These are phyloP conservation scores for Verticillium nubilum DNA, from an alignment of 2,329 filamentous ascomycete species.

Conservation along the genomic window DNA sequence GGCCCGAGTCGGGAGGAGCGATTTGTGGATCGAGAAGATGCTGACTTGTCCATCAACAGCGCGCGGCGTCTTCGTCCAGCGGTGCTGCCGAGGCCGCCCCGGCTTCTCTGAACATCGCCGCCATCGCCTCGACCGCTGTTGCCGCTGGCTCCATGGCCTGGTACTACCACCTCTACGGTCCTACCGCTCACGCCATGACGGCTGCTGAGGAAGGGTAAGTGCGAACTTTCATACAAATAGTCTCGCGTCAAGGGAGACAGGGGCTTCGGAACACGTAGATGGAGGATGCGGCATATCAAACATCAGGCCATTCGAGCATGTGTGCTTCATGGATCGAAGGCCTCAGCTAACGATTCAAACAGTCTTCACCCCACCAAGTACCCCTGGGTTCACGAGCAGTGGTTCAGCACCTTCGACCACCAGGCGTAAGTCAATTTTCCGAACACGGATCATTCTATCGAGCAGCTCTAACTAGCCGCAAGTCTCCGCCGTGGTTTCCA, in stretches of 20 bases:
- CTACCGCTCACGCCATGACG: slow-evolving; percentile 81
- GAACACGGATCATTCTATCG: background rate
- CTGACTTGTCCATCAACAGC: slow-evolving; percentile 42
- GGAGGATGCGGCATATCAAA: slow-evolving; percentile 11
- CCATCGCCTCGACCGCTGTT: slow-evolving; percentile 77
- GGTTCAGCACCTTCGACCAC: slow-evolving; percentile 95
- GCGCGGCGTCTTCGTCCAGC: slow-evolving; percentile 66
- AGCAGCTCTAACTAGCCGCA: slow-evolving; percentile 12
- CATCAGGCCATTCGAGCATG: background rate
- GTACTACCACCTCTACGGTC: slow-evolving; percentile 96
- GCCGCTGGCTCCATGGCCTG: slow-evolving; percentile 87
- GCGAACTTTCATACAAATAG: background rate
- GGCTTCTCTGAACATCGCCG: slow-evolving; percentile 80
- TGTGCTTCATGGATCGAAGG: background rate
- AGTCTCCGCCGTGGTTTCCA: slow-evolving; percentile 98
- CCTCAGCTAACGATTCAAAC: slow-evolving; percentile 1
- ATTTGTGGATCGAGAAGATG: slow-evolving; percentile 16
- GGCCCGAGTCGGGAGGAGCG: background rate
- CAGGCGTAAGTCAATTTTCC: slow-evolving; percentile 65
- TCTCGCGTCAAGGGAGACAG: background rate
- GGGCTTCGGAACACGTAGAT: background rate
- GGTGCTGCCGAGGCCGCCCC: slow-evolving; percentile 65
- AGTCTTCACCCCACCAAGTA: slow-evolving; percentile 91
- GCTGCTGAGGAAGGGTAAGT: slow-evolving; percentile 98
- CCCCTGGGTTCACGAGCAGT: slow-evolving; percentile 92